Evolutionary conservation across 257 asterid species (phyloP), one percentile per base, ranked within the genome.

Genomic region (Solanum okadae): DNA sequence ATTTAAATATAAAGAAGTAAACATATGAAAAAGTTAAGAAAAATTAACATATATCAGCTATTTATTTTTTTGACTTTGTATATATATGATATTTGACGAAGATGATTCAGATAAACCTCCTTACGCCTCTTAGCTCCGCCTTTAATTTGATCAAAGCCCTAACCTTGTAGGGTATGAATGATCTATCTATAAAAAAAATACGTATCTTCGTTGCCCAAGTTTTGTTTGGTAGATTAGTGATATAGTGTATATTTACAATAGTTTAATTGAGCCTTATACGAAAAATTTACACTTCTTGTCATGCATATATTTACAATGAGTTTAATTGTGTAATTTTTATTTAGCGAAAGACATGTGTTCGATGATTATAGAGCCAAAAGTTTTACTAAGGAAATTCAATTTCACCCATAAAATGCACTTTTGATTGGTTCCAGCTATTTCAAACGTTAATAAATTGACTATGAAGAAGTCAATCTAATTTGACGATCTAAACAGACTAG

Each of bases 401-500:
- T 59, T 22, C 29, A 9, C 14, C 6, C 2, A 4, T 61, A 61
- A 61, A 61, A 9, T 22, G 3, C 3, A 22, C 29, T 1, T 61
- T 1, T 23, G 3, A 61, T 23, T 22, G 1, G 2, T 22, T 23
- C 6, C 1, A 4, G 1, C 0, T 0, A 59, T 8, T 22, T 0
- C 27, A 22, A 0, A 9, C 27, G 27, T 22, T 59, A 59, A 22
- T 59, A 2, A 61, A 22, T 22, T 61, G 68, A 8, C 67, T 20
- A 56, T 56, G 25, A 56, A 56, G 11, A 18, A 56, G 0, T 59
- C 25, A 18, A 59, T 59, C 23, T 56, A 18, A 56, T 20, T 56
- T 0, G 4, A 59, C 2, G 2, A 61, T 18, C 0, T 56, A 18
- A 1, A 61, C 1, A 2, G 1, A 52, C 0, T 15, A 15, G 7